A percentile compares a stretch with the other conserved stretches of the same genome.
Conservation (phyloP, 1,284 basidiomycete genomes). For the Cutaneotrichosporon sp. region DNA sequence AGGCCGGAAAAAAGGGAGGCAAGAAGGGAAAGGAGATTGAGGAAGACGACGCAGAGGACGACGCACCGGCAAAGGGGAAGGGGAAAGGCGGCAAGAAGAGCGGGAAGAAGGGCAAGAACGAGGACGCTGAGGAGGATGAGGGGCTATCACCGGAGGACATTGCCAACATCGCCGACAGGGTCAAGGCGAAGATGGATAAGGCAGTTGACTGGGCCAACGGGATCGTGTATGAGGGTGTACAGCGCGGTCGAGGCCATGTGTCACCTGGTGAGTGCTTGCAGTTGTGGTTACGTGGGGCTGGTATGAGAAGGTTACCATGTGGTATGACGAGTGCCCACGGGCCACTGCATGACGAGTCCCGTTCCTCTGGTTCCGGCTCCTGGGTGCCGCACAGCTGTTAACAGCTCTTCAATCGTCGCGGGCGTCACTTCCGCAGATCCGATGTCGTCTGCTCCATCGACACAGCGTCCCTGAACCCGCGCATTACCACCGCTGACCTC, state of each 20-base stretch:
- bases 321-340: too few relatives aligned
- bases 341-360: too few relatives aligned
- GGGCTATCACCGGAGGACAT: slow-evolving; percentile 10
- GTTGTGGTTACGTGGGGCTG: too few relatives aligned
- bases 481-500: not conserved
- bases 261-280: slow-evolving; percentile 35
- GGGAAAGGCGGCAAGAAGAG: not conserved
- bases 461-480: not conserved
- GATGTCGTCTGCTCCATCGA: not conserved
- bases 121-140: slow-evolving; percentile 22
- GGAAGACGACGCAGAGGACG: slow-evolving; percentile 19
- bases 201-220: slow-evolving; percentile 40
- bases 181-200: slow-evolving; percentile 27
- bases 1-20: slow-evolving; percentile 8
- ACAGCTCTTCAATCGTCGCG: too few relatives aligned
- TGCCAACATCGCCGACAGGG: slow-evolving; percentile 3
- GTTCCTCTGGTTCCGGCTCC: too few relatives aligned
- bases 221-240: slow-evolving; percentile 43
- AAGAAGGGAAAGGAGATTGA: slow-evolving; percentile 19
- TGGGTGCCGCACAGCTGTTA: too few relatives aligned
- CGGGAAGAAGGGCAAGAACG: slow-evolving; percentile 15
- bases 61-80: not conserved
- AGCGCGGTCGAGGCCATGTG: slow-evolving; percentile 42
- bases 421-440: too few relatives aligned
- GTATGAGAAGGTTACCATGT: too few relatives aligned